These are phyloP conservation scores for Candida sanyaensis DNA, from an alignment of 1,139 yeast genomes.

Conservation along the genomic window DNA sequence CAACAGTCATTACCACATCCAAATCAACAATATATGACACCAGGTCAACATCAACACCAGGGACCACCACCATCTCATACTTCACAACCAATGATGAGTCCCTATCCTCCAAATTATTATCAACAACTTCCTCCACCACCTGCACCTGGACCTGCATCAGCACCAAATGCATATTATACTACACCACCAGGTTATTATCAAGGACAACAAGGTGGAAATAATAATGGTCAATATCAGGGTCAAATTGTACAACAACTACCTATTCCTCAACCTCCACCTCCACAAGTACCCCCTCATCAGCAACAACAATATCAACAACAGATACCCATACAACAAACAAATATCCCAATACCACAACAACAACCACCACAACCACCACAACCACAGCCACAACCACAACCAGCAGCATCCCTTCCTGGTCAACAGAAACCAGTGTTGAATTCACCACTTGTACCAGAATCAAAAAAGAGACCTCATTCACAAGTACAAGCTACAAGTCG, in stretches of 20 bases:
- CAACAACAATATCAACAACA: conserved; percentile 10
- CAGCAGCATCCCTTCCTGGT: conserved; percentile 4
- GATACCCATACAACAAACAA: neutral
- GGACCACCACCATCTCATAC: conserved; percentile 1
- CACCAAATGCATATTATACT: conserved; percentile 2
- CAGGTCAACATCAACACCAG: neutral
- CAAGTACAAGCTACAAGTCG: conserved; percentile 10
- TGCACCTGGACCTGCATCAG: conserved; percentile 4
- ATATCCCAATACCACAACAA: conserved; percentile 5
- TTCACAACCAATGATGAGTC: conserved; percentile 1
- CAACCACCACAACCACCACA: neutral
- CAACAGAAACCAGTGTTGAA: conserved; percentile 2
- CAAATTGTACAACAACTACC: conserved; percentile 10
- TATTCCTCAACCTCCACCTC: conserved; percentile 8
- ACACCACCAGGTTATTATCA: conserved; percentile 1
- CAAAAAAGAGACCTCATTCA: conserved; percentile 13
- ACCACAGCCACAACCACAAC: conserved; percentile 3
- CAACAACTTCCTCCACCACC: conserved; percentile 8
- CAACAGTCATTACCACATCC: neutral
- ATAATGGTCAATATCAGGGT: neutral
- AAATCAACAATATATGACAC: neutral
- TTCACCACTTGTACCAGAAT: conserved; percentile 5
- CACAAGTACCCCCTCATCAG: conserved; percentile 7
- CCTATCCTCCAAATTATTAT: conserved; percentile 4
- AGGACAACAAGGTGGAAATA: neutral